phyloP scores from a whole-genome alignment of 2,329 filamentous ascomycete species.

The Pezicula rhizophila region DNA sequence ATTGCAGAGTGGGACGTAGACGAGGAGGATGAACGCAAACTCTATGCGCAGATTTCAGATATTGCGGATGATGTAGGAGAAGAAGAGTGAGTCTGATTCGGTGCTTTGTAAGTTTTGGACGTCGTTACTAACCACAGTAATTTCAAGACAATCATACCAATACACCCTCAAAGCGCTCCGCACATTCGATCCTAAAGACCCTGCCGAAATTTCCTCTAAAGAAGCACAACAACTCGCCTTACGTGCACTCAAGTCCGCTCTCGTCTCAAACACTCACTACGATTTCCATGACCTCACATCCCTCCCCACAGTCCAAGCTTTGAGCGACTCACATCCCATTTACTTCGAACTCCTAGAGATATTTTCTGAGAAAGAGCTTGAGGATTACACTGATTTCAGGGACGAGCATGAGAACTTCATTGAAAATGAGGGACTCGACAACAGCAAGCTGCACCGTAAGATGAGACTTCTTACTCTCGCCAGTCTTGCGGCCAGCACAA shows the following conservation, averaged over 20 bases:
- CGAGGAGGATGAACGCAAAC: constrained; percentile 74
- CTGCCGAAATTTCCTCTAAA: constrained; percentile 50
- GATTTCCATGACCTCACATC: constrained; percentile 68
- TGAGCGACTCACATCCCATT: constrained; percentile 75
- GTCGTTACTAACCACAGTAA: constrained; percentile 6
- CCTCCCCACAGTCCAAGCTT: constrained; percentile 74
- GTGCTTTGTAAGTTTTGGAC: neutral
- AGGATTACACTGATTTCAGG: constrained; percentile 93
- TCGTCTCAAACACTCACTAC: constrained; percentile 59
- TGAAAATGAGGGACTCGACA: constrained; percentile 67
- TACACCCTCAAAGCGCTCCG: constrained; percentile 59
- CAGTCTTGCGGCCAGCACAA: constrained; percentile 76
- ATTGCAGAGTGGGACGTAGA: constrained; percentile 76
- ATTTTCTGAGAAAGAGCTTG: constrained; percentile 87
- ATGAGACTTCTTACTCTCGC: constrained; percentile 93
- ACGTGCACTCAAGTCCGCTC: constrained; percentile 60
- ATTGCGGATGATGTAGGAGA: constrained; percentile 74
- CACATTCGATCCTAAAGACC: constrained; percentile 51
- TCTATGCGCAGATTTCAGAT: constrained; percentile 78
- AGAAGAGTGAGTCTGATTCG: constrained; percentile 52
- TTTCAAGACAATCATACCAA: constrained; percentile 54
- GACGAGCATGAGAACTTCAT: constrained; percentile 85
- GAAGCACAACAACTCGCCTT: constrained; percentile 59
- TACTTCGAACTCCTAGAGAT: constrained; percentile 93
- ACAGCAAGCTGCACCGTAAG: constrained; percentile 77